Conservation (phyloP, 1,284 basidiomycete species). For the Malassezia obtusa region DNA sequence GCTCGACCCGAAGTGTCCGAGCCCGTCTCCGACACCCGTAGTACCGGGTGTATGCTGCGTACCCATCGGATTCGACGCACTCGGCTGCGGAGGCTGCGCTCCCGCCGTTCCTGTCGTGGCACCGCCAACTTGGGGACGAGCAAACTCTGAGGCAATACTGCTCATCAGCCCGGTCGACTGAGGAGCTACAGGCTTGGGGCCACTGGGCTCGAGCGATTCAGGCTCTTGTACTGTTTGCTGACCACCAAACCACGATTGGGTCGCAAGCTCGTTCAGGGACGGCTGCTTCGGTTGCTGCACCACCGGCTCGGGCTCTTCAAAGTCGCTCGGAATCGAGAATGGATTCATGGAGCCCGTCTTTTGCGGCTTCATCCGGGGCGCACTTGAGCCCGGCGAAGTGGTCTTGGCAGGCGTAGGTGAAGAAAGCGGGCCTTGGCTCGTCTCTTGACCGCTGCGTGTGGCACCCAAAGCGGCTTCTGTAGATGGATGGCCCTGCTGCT, state of each 20-base stretch:
- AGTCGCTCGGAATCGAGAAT: slow-evolving; percentile 48
- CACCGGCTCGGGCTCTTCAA: slow-evolving; percentile 58
- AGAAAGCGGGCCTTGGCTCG: neutral
- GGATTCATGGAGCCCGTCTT: slow-evolving; percentile 91
- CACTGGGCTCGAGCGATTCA: slow-evolving; percentile 14
- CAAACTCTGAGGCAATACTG: slow-evolving; percentile 48
- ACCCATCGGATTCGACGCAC: too few species aligned
- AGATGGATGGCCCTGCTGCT: too few species aligned
- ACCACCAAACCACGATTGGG: slow-evolving; percentile 45
- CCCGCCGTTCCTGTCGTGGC: too few species aligned
- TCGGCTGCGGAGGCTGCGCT: too few species aligned
- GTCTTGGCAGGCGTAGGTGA: neutral
- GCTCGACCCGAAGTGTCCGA: too few species aligned
- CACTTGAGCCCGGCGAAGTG: slow-evolving; percentile 44
- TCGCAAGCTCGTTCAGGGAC: slow-evolving; percentile 69
- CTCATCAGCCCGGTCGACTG: slow-evolving; percentile 47
- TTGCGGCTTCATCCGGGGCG: slow-evolving; percentile 61
- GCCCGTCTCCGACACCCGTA: too few species aligned
- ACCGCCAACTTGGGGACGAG: neutral
- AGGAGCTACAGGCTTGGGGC: slow-evolving; percentile 21
- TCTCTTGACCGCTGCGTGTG: too few species aligned
- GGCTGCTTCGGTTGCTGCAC: slow-evolving; percentile 57
- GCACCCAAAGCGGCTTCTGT: too few species aligned
- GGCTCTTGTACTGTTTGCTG: slow-evolving; percentile 2
- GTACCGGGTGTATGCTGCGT: too few species aligned